phyloP scores from a whole-genome alignment of 352 stramenopile species.

The Pythium myriotylum region DNA sequence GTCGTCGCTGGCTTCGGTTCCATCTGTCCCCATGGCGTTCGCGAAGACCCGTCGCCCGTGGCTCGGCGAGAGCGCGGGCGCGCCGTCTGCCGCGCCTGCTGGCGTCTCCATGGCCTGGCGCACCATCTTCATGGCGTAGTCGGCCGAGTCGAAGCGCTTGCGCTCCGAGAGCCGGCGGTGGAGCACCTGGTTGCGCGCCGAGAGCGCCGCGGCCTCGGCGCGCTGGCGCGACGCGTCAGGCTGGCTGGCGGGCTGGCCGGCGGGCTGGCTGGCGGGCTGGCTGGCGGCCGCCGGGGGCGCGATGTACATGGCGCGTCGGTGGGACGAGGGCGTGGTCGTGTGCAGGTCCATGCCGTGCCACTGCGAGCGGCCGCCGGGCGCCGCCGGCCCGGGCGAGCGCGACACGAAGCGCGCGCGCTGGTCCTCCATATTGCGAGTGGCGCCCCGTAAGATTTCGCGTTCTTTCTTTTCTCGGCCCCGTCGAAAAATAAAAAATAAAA shows the following conservation, averaged over 20 bases:
- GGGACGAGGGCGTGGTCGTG: constrained; percentile 22
- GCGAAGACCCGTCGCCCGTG: constrained; percentile 24
- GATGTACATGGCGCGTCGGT: constrained; percentile 27
- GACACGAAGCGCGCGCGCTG: constrained; percentile 18
- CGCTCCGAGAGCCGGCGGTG: constrained; percentile 69
- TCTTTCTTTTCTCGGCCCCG: constrained; percentile 32
- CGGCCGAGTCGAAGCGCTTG: constrained; percentile 85
- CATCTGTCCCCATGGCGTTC: constrained; percentile 12
- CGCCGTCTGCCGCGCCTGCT: constrained; percentile 2
- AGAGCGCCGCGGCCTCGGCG: constrained; percentile 42
- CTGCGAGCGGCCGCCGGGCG: constrained; percentile 18
- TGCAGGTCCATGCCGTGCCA: constrained; percentile 34
- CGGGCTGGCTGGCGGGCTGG: background rate
- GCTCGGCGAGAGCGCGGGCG: constrained; percentile 18
- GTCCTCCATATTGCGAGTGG: constrained; percentile 11
- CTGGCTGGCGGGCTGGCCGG: background rate
- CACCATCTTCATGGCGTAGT: constrained; percentile 76
- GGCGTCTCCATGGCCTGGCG: constrained; percentile 18
- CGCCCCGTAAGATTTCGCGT: background rate
- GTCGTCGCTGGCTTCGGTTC: constrained; percentile 22
- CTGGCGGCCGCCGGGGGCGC: constrained; percentile 6
- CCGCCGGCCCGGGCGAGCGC: background rate
- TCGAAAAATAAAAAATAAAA: constrained; percentile 26
- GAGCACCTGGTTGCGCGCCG: constrained; percentile 80
- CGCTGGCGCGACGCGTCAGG: background rate